Base-by-base conservation (phyloP, 352 stramenopile species). In the Globisporangium camurandrum region DNA sequence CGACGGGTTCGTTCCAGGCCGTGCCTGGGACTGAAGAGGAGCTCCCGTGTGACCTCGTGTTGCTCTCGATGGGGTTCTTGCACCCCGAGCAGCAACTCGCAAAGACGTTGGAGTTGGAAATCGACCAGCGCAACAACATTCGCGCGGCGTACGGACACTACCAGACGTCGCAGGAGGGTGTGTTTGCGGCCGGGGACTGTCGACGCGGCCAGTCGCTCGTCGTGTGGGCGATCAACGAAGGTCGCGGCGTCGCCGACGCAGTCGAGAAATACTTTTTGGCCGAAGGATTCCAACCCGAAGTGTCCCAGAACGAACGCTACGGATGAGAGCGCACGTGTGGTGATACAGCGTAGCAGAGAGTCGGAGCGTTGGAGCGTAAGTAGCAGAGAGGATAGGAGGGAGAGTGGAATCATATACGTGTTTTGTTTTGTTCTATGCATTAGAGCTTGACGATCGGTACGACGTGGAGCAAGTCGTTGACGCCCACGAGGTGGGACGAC, bases 151-250 rank as follows among this genome's bases (percentile, higher is more conserved):
- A 98, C 56, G 95, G 95, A 34, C 68, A 98, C 54, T 98, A 93
- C 69, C 76, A 90, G 57, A 98, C 95, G 28, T 97, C 83, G 19
- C 64, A 94, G 2, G 92, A 98, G 60, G 95, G 95, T 49, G 94
- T 98, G 47, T 99, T 98, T 71, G 95, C 96, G 20, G 95, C 90
- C 33, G 96, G 96, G 7, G 96, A 99, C 81, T 99, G 96, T 71
- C 86, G 96, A 43, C 84, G 96, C 34, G 95, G 96, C 34, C 96
- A 99, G 71, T 97, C 85, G 53, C 82, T 99, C 23, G 96, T 99
- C 22, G 96, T 99, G 20, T 99, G 96, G 96, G 96, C 96, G 7
- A 98, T 99, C 67, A 94, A 98, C 61, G 96, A 99, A 71, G 96
- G 96, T 19, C 88, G 96, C 46, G 89, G 95, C 26, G 91, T 95